A percentile compares a stretch with the other conserved stretches of the same genome.
Conservation (phyloP, 768 basidiomycete genomes). For the Lentinula boryana region DNA sequence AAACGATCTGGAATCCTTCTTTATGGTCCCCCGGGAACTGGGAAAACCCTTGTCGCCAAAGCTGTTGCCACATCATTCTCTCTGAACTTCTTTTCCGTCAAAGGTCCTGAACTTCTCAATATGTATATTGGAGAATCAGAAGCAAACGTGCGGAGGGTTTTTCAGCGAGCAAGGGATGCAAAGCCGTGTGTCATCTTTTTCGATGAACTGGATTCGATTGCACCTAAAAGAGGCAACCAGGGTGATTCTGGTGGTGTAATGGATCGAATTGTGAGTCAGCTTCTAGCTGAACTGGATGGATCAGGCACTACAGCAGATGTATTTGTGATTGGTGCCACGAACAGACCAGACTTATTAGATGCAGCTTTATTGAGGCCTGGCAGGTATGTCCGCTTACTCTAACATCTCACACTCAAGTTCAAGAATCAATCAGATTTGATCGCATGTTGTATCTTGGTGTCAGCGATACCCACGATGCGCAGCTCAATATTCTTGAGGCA, state of each 20-base stretch:
- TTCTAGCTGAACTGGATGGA: conserved; percentile 87
- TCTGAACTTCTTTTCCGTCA: conserved; percentile 95
- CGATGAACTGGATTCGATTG: conserved; percentile 92
- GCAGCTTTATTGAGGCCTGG: conserved; percentile 86
- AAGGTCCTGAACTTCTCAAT: conserved; percentile 92
- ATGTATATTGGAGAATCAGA: conserved; percentile 99
- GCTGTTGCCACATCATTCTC: conserved; percentile 95
- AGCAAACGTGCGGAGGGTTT: conserved; percentile 91
- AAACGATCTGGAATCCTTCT: conserved; percentile 92
- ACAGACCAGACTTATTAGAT: conserved; percentile 88
- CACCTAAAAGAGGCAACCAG: conserved; percentile 90
- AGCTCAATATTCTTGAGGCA: conserved; percentile 82
- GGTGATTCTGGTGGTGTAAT: conserved; percentile 97
- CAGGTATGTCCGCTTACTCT: conserved; percentile 34
- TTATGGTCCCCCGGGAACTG: conserved; percentile 94
- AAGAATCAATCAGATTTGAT: conserved; percentile 67
- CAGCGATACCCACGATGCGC: conserved; percentile 80
- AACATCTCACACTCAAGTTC: conserved; percentile 2
- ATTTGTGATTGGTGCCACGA: conserved; percentile 95
- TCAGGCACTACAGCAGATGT: conserved; percentile 55
- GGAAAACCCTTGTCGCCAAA: conserved; percentile 92
- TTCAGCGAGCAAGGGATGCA: conserved; percentile 87
- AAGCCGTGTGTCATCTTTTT: conserved; percentile 95
- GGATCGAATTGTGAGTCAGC: conserved; percentile 95
- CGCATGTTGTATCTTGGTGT: conserved; percentile 94